These are phyloP conservation scores for Physcomitrellopsis africana DNA, from an alignment of 225 moss, liverwort and hornwort genomes.

Conservation along the genomic window DNA sequence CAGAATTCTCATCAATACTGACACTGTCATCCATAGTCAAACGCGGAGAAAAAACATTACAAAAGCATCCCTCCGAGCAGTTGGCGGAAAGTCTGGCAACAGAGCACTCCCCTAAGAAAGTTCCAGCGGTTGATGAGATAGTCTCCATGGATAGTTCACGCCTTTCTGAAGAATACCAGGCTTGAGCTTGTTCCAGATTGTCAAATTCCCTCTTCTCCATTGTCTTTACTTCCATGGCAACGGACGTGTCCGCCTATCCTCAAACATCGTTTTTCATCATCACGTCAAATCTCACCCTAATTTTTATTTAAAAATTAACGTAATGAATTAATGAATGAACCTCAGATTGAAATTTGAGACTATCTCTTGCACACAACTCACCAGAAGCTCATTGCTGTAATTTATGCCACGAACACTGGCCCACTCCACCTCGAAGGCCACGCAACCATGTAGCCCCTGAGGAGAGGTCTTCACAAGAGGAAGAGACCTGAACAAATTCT, in stretches of 20 bases:
- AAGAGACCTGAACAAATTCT: constrained; percentile 54
- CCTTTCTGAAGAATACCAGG: constrained; percentile 66
- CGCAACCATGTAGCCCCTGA: constrained; percentile 80
- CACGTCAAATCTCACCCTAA: too few relatives aligned
- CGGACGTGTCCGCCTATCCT: constrained; percentile 76
- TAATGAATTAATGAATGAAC: background rate
- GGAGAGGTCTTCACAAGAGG: constrained; percentile 66
- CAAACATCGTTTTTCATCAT: background rate
- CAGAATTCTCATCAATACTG: constrained; percentile 33
- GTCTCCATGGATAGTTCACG: constrained; percentile 33
- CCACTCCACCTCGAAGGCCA: constrained; percentile 85
- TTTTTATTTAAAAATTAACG: too few relatives aligned
- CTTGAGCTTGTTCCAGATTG: constrained; percentile 74
- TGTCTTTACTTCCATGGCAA: constrained; percentile 69
- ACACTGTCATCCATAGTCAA: constrained; percentile 38
- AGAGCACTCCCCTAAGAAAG: constrained; percentile 15
- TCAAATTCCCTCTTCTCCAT: constrained; percentile 80
- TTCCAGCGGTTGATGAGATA: constrained; percentile 24
- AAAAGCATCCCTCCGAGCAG: constrained; percentile 30
- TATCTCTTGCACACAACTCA: constrained; percentile 17
- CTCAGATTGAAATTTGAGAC: background rate
- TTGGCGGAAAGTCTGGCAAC: constrained; percentile 5
- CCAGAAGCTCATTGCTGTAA: constrained; percentile 83
- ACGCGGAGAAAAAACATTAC: constrained; percentile 19
- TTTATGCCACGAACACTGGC: constrained; percentile 83